Evolutionary conservation across 2,329 filamentous ascomycete species (phyloP), one percentile per base, ranked within the genome.

Genomic region (Sarocladium brachiariae): DNA sequence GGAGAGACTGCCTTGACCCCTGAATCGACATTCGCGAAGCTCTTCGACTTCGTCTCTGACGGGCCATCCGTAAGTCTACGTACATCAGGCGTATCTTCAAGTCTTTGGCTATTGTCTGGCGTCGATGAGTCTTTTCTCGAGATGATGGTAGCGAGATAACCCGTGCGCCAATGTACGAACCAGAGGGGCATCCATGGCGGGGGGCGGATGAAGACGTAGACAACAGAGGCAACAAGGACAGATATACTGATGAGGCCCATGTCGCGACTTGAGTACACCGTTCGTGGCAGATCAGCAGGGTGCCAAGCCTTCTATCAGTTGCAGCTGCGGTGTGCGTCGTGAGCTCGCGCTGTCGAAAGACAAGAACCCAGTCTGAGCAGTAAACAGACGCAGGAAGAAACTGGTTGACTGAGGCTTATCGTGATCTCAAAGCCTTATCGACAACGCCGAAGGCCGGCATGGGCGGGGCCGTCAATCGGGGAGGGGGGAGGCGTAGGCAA

Each of bases 161-260:
- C 31, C 19, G 24, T 30, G 30, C 46, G 46, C 46, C 46, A 49
- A 13, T 49, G 46, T 4, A 49, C 18, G 23, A 61, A 51, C 50
- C 60, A 61, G 30, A 58, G 53, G 27, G 61, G 56, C 50, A 80
- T 64, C 66, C 78, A 74, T 41, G 71, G 65, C 47, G 74, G 76
- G 51, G 75, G 75, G 35, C 74, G 73, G 54, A 83, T 70, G 58
- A 76, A 67, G 55, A 84, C 64, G 59, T 76, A 78, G 41, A 83
- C 72, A 51, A 84, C 66, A 1, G 81, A 81, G 38, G 76, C 81
- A 55, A 85, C 63, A 58, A 85, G 70, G 55, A 86, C 69, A n/a
- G 81, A 81, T 55, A 84, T 65, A 55, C 78, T 81, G 54, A 84
- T 58, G 58, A 81, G 63, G 55, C 70, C 76, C 79, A 83, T 83